Evolutionary conservation across 1,139 yeast genomes (phyloP), one percentile per base, ranked within the genome.

Genomic region (Suzukiozyma palmioleophila): DNA sequence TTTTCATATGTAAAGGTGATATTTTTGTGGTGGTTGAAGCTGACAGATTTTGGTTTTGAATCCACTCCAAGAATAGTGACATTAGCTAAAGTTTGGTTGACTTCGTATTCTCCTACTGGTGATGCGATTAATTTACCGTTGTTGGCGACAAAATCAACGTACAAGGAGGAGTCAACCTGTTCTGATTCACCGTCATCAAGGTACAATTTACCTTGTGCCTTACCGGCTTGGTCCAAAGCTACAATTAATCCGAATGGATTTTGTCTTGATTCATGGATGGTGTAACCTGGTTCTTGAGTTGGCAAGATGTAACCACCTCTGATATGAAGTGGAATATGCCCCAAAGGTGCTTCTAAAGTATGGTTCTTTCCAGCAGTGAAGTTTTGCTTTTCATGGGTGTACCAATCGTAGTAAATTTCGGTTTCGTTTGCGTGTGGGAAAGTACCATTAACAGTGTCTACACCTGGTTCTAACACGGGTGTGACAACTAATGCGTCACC

Each of bases 401-500:
- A 62, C 63, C 63, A 63, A 45, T 62, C 66, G 40, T 59, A 62
- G 54, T 64, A 62, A 6, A 55, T 51, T 21, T 54, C 60, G 33
- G 42, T 43, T n/a, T 50, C 45, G 28, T 52, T 51, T 8, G 31
- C 31, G 14, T 28, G 14, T 15, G 61, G 64, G 53, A 59, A 56
- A 13, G 47, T 46, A 32, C 57, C 64, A 21, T 57, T 51, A 28
- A 57, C 60, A 2, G 51, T 41, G 15, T 50, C 38, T 7, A 48
- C 59, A 24, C 52, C 53, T 15, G 54, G 57, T 37, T 53, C 50
- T 37, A 54, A 51, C 6, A 54, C 58, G 12, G 59, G 59, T 21
- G 57, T 54, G 15, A 54, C 58, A 9, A 54, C 35, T 34, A 54
- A 44, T n/a, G 56, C 56, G 37, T 53, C 56, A 37, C 59, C 59